These are phyloP conservation scores for Coprinopsis cinerea DNA, from an alignment of 768 basidiomycete species.

Conservation along the genomic window DNA sequence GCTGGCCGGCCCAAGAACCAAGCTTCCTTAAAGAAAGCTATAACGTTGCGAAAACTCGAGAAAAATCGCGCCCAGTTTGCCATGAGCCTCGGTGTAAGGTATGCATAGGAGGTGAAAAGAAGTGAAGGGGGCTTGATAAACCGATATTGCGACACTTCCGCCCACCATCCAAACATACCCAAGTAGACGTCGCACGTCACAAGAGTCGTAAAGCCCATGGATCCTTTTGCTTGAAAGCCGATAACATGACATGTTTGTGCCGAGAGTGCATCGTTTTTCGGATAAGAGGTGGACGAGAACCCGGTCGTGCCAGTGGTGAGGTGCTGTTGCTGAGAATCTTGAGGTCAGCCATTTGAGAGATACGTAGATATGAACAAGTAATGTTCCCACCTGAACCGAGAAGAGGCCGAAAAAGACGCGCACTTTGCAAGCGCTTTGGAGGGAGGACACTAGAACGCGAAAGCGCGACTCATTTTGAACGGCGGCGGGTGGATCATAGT, in stretches of 20 bases:
- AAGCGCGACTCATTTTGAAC: too few species aligned
- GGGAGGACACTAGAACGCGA: too few species aligned
- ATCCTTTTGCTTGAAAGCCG: background rate
- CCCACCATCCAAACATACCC: background rate
- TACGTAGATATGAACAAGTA: too few species aligned
- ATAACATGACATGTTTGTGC: background rate
- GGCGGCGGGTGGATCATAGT: too few species aligned
- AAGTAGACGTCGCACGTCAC: background rate
- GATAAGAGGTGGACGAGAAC: too few species aligned
- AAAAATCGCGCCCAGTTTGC: constrained; percentile 2
- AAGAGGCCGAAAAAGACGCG: too few species aligned
- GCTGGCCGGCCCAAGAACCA: constrained; percentile 12
- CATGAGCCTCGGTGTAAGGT: background rate
- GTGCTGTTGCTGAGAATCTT: too few species aligned
- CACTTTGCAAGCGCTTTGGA: too few species aligned
- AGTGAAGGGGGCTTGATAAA: background rate
- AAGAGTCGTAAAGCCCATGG: background rate
- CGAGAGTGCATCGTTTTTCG: too few species aligned
- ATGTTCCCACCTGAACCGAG: too few species aligned
- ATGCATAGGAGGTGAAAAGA: constrained; percentile 1
- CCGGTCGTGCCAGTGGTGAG: too few species aligned
- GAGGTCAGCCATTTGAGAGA: too few species aligned
- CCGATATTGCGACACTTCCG: background rate
- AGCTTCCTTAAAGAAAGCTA: constrained; percentile 8
- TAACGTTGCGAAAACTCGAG: background rate